Percentiles rank a stretch among this genome's conserved stretches.
These are phyloP conservation scores for Penicillium atrosanguineum DNA, from an alignment of 495 filamentous ascomycete genomes.

Conservation along the genomic window DNA sequence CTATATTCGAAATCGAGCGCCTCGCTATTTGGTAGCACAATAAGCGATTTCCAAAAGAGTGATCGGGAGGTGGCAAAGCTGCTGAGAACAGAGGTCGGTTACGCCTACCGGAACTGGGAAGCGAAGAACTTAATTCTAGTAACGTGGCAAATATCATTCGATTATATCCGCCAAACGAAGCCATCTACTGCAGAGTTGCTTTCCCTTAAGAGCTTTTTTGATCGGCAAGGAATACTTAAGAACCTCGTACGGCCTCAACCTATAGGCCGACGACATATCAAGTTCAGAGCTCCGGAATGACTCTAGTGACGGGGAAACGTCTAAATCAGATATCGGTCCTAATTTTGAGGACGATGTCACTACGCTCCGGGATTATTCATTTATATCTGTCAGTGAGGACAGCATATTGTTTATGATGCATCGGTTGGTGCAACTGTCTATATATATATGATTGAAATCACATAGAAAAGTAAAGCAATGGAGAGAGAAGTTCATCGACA, in stretches of 20 bases:
- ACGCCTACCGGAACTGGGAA: conserved; percentile 20
- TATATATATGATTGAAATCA: conserved; percentile 25
- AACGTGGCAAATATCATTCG: conserved; percentile 35
- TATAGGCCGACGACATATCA: too few relatives aligned
- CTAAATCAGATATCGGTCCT: background rate
- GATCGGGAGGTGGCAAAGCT: conserved; percentile 2
- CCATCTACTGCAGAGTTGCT: conserved; percentile 18
- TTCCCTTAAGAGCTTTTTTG: conserved; percentile 21
- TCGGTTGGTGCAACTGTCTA: conserved; percentile 23
- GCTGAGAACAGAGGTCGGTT: background rate
- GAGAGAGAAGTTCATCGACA: background rate
- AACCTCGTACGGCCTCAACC: too few relatives aligned
- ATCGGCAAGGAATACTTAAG: background rate
- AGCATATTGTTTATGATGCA: conserved; percentile 17
- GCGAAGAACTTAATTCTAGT: conserved; percentile 23
- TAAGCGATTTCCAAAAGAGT: conserved; percentile 35
- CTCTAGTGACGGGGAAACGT: too few relatives aligned
- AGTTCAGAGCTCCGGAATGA: too few relatives aligned
- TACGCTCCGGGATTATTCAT: conserved; percentile 36
- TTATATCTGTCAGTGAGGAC: conserved; percentile 30
- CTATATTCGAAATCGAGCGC: conserved; percentile 36
- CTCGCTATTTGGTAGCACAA: conserved; percentile 22
- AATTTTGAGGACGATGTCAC: conserved; percentile 43
- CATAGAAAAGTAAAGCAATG: conserved; percentile 32
- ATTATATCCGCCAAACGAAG: conserved; percentile 19